Evolutionary conservation across 1,284 basidiomycete genomes (phyloP).

Genomic region (Heliocybe sulcata): DNA sequence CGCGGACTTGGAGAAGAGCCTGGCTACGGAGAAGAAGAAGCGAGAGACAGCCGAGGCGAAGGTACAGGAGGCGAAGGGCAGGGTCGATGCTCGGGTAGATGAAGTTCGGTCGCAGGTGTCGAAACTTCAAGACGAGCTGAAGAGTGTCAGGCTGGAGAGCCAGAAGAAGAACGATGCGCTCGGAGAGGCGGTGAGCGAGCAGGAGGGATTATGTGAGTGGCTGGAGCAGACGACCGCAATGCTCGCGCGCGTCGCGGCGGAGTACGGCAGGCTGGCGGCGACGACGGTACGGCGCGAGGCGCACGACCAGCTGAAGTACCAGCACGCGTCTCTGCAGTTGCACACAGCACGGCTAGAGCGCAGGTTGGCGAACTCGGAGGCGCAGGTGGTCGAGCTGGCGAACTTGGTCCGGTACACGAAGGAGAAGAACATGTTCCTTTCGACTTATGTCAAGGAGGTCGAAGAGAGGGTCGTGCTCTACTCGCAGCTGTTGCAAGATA

Average conservation of each 20-base stretch:
- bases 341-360: conserved; percentile 50
- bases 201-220: conserved; percentile 38
- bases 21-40: conserved; percentile 42
- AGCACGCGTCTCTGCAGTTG: conserved; percentile 32
- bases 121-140: conserved; percentile 18
- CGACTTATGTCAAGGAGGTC: conserved; percentile 31
- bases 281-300: conserved; percentile 34
- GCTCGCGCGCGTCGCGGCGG: conserved; percentile 40
- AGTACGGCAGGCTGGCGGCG: conserved; percentile 53
- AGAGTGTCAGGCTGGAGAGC: conserved; percentile 9
- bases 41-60: conserved; percentile 37
- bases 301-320: conserved; percentile 36
- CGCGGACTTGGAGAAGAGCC: conserved; percentile 45
- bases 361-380: conserved; percentile 60
- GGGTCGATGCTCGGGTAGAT: conserved; percentile 33
- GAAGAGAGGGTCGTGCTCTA: conserved; percentile 32
- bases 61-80: conserved; percentile 34
- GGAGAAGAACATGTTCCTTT: conserved; percentile 42
- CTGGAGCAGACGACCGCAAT: conserved; percentile 39
- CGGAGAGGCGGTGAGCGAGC: conserved; percentile 22
- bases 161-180: conserved; percentile 9
- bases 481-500: conserved; percentile 1
- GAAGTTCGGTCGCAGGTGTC: conserved; percentile 15
- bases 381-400: conserved; percentile 58
- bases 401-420: conserved; percentile 50